phyloP scores from a whole-genome alignment of 257 asterid species.

The Hygrophila difformis region DNA sequence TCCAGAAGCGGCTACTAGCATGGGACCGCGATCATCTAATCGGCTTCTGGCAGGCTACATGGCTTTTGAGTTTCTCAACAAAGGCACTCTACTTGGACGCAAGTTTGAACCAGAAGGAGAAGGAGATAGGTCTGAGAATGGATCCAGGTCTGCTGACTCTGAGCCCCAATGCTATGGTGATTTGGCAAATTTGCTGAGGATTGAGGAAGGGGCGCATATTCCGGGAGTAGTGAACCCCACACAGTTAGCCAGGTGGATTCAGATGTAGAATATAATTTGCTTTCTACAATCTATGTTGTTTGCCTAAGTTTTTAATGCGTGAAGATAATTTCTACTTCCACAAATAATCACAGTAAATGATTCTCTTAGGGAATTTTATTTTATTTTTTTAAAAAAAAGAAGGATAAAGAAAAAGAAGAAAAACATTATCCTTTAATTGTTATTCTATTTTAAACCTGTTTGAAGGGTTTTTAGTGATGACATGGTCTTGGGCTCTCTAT shows the following conservation, averaged over 20 bases:
- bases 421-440: too few species aligned
- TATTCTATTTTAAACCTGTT: too few species aligned
- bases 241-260: slow-evolving; percentile 59
- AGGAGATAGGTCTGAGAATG: slow-evolving; percentile 17
- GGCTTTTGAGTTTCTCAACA: slow-evolving; percentile 54
- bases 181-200: slow-evolving; percentile 49
- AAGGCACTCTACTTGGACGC: slow-evolving; percentile 53
- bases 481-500: too few species aligned
- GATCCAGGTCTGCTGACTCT: slow-evolving; percentile 21
- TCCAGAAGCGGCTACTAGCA: slow-evolving; percentile 28
- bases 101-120: slow-evolving; percentile 46
- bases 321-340: too few species aligned
- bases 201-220: slow-evolving; percentile 51
- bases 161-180: slow-evolving; percentile 44
- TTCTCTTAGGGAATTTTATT: too few species aligned
- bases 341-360: too few species aligned
- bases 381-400: too few species aligned
- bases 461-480: too few species aligned
- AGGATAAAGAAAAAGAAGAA: too few species aligned
- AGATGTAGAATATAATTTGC: slow-evolving; percentile 25
- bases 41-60: slow-evolving; percentile 65
- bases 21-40: slow-evolving; percentile 27
- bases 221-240: slow-evolving; percentile 70
- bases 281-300: too few species aligned
- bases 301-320: too few species aligned